Conservation (phyloP, 2,329 filamentous ascomycete species). For the Alternaria conjuncta region DNA sequence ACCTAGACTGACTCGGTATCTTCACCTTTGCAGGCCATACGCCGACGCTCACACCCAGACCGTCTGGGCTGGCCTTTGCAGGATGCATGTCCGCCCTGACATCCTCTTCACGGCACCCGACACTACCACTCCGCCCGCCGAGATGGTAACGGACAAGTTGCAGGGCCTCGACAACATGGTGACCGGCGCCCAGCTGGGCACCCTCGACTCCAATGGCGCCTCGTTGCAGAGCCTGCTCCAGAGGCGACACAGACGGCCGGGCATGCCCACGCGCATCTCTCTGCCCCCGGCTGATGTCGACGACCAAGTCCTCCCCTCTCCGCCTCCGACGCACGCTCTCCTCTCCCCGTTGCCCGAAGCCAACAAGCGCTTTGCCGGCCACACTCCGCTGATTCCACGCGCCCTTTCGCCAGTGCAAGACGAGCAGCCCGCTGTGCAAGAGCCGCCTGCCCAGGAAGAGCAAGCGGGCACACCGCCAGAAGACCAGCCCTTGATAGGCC, state of each 20-base stretch:
- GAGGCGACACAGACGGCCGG: slow-evolving; percentile 30
- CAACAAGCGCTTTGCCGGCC: slow-evolving; percentile 46
- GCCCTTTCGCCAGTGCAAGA: slow-evolving; percentile 20
- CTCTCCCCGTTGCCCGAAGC: slow-evolving; percentile 44
- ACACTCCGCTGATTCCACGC: slow-evolving; percentile 43
- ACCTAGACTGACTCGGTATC: background rate
- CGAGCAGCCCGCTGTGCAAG: slow-evolving; percentile 10
- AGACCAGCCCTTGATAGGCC: slow-evolving; percentile 36
- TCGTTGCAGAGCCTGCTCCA: slow-evolving; percentile 28
- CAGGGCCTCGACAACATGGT: slow-evolving; percentile 19
- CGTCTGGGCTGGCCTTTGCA: slow-evolving; percentile 38
- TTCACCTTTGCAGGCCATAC: slow-evolving; percentile 21
- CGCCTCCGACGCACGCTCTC: slow-evolving; percentile 37
- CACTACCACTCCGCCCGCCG: slow-evolving; percentile 41
- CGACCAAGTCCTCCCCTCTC: slow-evolving; percentile 38
- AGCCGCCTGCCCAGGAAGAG: slow-evolving; percentile 17
- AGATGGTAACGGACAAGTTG: slow-evolving; percentile 33
- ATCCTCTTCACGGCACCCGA: slow-evolving; percentile 30
- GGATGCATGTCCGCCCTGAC: slow-evolving; percentile 34
- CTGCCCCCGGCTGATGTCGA: slow-evolving; percentile 28
- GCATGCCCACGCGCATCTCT: slow-evolving; percentile 32
- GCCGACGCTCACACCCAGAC: slow-evolving; percentile 41
- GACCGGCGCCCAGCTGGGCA: slow-evolving; percentile 4
- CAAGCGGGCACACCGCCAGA: slow-evolving; percentile 23
- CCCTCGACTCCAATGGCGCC: slow-evolving; percentile 6